Evolutionary conservation across 1,284 basidiomycete species (phyloP).

Genomic region (Cutaneotrichosporon daszewskae): DNA sequence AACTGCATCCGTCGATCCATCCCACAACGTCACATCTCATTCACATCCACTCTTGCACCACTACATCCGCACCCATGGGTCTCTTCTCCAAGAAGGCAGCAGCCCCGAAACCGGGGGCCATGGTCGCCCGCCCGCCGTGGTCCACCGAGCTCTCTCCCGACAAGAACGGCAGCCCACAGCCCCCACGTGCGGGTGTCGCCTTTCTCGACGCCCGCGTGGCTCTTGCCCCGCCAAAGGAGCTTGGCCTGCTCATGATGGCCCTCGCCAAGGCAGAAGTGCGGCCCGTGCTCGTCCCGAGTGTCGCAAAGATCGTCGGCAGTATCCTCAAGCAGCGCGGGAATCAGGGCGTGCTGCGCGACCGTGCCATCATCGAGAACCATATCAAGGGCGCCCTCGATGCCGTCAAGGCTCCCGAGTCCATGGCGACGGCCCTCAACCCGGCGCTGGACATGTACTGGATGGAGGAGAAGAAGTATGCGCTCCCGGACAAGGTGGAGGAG

Average conservation of each 20-base stretch:
- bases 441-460: slow-evolving; percentile 15
- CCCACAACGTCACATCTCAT: too few relatives aligned
- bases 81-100: too few relatives aligned
- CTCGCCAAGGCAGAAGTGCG: slow-evolving; percentile 10
- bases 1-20: too few relatives aligned
- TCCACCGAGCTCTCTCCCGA: slow-evolving; percentile 12
- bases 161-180: slow-evolving; percentile 1
- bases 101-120: slow-evolving; percentile 2
- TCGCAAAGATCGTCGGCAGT: slow-evolving; percentile 14
- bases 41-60: too few relatives aligned
- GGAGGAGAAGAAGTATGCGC: slow-evolving; percentile 15
- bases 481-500: slow-evolving; percentile 14
- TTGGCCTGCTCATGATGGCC: slow-evolving; percentile 15
- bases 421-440: slow-evolving; percentile 12
- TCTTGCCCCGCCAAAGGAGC: slow-evolving; percentile 9
- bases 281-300: slow-evolving; percentile 15
- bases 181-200: slow-evolving; percentile 10
- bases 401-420: slow-evolving; percentile 5
- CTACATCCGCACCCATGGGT: too few relatives aligned
- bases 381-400: slow-evolving; percentile 9
- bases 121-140: slow-evolving; percentile 10
- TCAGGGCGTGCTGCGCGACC: slow-evolving; percentile 10
- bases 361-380: slow-evolving; percentile 10
- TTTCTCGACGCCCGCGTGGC: slow-evolving; percentile 16
- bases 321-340: slow-evolving; percentile 11